Percentiles rank a stretch among this genome's conserved stretches.
Conservation (phyloP, 1,284 basidiomycete species). For the Paramarasmius palmivorus region DNA sequence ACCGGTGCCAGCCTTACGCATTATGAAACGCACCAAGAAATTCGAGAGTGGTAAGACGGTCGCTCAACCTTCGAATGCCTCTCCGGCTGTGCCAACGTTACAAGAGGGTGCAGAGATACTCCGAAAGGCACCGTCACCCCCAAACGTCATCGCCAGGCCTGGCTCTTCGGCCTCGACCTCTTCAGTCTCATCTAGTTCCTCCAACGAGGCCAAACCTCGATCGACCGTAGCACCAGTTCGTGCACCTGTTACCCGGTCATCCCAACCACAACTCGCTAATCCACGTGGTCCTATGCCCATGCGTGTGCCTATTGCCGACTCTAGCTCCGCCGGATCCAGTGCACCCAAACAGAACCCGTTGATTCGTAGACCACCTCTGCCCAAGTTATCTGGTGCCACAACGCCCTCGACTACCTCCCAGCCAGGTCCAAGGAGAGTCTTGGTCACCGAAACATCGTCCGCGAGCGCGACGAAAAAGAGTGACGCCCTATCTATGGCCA, state of each 20-base stretch:
- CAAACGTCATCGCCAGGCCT: background rate
- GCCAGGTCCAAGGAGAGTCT: no score
- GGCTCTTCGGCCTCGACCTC: background rate
- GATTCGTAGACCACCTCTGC: background rate
- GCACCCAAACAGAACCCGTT: background rate
- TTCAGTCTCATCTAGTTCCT: background rate
- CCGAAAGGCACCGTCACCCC: background rate
- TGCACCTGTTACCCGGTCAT: background rate
- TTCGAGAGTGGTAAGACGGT: background rate
- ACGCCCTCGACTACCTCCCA: no score
- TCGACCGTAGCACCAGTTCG: background rate
- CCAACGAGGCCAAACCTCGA: background rate
- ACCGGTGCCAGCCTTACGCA: slow-evolving; percentile 44
- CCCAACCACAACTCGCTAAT: slow-evolving; percentile 1
- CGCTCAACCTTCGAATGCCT: background rate
- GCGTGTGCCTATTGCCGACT: background rate
- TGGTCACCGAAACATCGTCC: no score
- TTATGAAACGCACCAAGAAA: slow-evolving; percentile 41
- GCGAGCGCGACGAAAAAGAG: no score
- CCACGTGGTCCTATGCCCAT: slow-evolving; percentile 1
- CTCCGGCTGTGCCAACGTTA: background rate
- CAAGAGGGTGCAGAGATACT: background rate
- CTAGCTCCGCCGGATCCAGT: no score
- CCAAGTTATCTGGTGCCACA: background rate
- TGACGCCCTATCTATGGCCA: no score